Percentiles rank a stretch among this genome's conserved stretches.
Conservation (phyloP, 257 asterid genomes). For the Solanum bukasovii region DNA sequence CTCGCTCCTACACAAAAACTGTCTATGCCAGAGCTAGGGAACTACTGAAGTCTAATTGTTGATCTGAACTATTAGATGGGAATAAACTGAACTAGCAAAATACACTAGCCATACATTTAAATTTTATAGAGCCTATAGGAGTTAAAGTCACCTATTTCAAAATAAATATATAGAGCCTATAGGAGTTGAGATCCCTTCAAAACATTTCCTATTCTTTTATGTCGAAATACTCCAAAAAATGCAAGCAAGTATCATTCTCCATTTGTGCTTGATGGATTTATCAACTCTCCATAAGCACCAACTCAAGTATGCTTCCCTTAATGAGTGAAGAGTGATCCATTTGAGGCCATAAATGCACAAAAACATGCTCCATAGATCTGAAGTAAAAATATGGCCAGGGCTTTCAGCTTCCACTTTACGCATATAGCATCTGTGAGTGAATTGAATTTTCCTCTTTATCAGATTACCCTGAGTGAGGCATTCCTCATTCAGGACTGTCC, state of each 20-base stretch:
- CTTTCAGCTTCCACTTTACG: not conserved
- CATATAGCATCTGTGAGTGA: not conserved
- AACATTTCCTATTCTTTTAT: not conserved
- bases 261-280: not conserved
- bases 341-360: not conserved
- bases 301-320: not conserved
- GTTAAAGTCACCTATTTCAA: not conserved
- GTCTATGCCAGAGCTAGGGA: not conserved
- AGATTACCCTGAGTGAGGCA: not conserved
- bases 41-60: not conserved
- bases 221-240: not conserved
- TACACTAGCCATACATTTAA: not conserved
- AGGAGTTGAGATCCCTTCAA: not conserved
- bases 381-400: not conserved
- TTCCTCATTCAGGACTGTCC: not conserved
- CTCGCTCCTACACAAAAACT: not conserved
- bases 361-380: not conserved
- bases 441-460: not conserved
- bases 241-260: not conserved
- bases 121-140: not conserved
- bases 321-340: not conserved
- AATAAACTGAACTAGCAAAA: not conserved
- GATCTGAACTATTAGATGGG: not conserved
- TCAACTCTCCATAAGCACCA: not conserved
- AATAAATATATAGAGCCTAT: not conserved